Base-by-base conservation (phyloP, 73 alveolate species). In the Paraurostyla sp. region DNA sequence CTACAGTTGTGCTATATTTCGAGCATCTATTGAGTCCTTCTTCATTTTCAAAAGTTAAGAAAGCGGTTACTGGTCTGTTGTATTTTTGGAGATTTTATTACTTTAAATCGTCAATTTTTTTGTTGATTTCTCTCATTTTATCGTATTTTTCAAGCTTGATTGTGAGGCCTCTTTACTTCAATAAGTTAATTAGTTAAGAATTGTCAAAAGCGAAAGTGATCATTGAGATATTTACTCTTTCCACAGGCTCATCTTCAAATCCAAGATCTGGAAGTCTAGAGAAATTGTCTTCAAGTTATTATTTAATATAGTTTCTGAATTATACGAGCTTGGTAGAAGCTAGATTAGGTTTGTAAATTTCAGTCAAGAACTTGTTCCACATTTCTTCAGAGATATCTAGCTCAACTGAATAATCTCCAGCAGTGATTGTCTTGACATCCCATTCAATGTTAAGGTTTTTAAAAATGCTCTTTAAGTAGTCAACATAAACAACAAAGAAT, bases 41-140 rank as follows among this genome's bases (percentile, higher is more conserved):
- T 52, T 90, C 92, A 25, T 54, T 82, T 50, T 65, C 91, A 51
- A 89, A 80, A 3, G 94, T 89, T 18, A 89, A 58, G 84, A 80
- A 89, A 0, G 94, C 94, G 18, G 69, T 16, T 22, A 89, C 94
- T 22, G 94, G 94, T 20, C 88, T 45, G 50, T 43, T 41, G 48
- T 76, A 52, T 29, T 49, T 50, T 7, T 60, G 83, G n/a, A 50
- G 42, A 9, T n/a, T 29, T 50, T 1, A 45, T 11, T 36, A 13
- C 80, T 78, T 49, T 57, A 52, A 32, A 18, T 78, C 80, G 18
- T 33, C 89, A 33, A 78, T 78, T 18, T 65, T 15, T 41, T 81
- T 81, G 76, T 89, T 32, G n/a, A 63, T 2, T 30, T 63, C 63
- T 69, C 85, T 36, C 85, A 69, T 69, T 51, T 43, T 25, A 54